Conservation (phyloP, 352 stramenopile species). For the Pelagophyceae sp. region DNA sequence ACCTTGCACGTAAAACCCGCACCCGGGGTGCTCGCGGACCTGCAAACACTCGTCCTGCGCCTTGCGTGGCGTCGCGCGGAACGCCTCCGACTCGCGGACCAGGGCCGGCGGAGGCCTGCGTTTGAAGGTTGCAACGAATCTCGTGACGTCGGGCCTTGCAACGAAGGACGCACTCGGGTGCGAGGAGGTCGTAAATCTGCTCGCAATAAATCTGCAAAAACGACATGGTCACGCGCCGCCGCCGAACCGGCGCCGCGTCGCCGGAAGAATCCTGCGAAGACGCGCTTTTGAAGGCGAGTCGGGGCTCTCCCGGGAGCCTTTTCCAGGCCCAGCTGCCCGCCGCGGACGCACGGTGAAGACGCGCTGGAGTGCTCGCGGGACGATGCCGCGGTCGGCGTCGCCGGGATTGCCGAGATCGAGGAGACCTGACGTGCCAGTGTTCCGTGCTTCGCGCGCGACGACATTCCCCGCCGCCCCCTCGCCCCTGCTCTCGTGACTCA, state of each 20-base stretch:
- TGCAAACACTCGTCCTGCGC: not conserved
- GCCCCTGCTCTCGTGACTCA: no score
- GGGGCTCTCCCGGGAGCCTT: no score
- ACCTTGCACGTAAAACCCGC: conserved; percentile 27
- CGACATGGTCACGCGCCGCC: conserved; percentile 22
- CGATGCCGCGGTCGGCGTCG: conserved; percentile 20
- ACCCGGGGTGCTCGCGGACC: conserved; percentile 23
- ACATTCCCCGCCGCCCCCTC: no score
- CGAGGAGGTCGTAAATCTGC: conserved; percentile 27
- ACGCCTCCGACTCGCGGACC: not conserved
- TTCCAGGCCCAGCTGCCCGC: no score
- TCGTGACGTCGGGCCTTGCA: no score
- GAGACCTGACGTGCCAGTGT: no score
- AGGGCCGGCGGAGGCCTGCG: not conserved
- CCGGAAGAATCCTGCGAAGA: no score
- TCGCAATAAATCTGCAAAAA: conserved; percentile 36
- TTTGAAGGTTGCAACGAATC: no score
- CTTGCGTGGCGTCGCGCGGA: not conserved
- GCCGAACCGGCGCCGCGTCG: not conserved
- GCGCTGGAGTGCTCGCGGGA: conserved; percentile 26
- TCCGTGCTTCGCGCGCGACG: no score
- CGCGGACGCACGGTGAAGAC: conserved; percentile 19
- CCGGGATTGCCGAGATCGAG: no score
- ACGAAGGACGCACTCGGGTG: no score
- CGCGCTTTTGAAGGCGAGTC: no score